phyloP scores from a whole-genome alignment of 345 rosid species.

The Eucalyptus regnans region DNA sequence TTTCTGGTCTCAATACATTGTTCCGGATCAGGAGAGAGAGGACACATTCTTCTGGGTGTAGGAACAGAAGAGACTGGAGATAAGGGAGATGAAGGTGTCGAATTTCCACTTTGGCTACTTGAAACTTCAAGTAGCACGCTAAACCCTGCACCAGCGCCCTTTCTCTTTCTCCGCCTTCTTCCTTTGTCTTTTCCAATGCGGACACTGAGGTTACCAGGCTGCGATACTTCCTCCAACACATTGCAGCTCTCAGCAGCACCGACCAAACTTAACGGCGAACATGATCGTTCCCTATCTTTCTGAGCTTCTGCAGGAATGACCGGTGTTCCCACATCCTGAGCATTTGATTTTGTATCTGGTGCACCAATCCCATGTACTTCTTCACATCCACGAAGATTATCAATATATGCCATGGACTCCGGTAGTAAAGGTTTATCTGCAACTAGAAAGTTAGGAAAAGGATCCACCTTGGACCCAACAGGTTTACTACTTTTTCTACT shows the following conservation, averaged over 20 bases:
- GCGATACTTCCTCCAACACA: slow-evolving; percentile 23
- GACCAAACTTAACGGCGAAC: slow-evolving; percentile 5
- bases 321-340: not conserved
- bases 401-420: slow-evolving; percentile 1
- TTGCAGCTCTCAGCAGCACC: slow-evolving; percentile 5
- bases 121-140: slow-evolving; percentile 46
- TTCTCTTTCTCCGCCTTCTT: slow-evolving; percentile 69
- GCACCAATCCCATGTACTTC: not conserved
- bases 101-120: slow-evolving; percentile 86
- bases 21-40: slow-evolving; percentile 18
- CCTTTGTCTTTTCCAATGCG: slow-evolving; percentile 56
- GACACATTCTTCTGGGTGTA: slow-evolving; percentile 11
- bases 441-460: slow-evolving; percentile 22
- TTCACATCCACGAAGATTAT: not conserved
- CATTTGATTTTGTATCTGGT: not conserved
- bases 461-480: slow-evolving; percentile 25
- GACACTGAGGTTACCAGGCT: slow-evolving; percentile 40
- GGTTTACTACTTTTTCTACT: slow-evolving; percentile 9
- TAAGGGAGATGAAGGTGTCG: slow-evolving; percentile 81
- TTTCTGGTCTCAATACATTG: slow-evolving; percentile 5
- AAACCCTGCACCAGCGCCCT: slow-evolving; percentile 26
- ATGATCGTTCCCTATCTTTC: not conserved
- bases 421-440: slow-evolving; percentile 16
- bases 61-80: slow-evolving; percentile 36
- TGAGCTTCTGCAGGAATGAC: not conserved